Percentiles rank a stretch among this genome's conserved stretches.
Evolutionary conservation across 768 basidiomycete species (phyloP).

Genomic region (Rhodosporidiobolus odoratus): DNA sequence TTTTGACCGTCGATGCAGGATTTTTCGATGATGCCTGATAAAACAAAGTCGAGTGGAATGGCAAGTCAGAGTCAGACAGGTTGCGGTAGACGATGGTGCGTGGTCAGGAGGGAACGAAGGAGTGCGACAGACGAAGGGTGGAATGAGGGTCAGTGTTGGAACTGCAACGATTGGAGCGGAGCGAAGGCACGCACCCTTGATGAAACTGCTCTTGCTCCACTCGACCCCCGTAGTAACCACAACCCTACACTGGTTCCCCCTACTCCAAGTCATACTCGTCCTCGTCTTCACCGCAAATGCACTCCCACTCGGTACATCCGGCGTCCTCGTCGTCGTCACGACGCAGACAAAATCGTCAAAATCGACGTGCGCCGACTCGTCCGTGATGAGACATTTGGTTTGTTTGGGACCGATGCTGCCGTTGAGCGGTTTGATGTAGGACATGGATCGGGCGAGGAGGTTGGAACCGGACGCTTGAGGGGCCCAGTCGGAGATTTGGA

Average conservation of each 20-base stretch:
- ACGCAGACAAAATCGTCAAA: conserved; percentile 76
- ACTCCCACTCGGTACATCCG: conserved; percentile 89
- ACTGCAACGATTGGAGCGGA: neutral
- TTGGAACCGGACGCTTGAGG: conserved; percentile 61
- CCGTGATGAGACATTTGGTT: conserved; percentile 89
- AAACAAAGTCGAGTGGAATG: too few species aligned
- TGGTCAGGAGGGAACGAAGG: too few species aligned
- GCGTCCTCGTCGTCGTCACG: conserved; percentile 82
- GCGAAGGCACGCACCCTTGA: conserved; percentile 62
- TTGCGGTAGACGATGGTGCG: too few species aligned
- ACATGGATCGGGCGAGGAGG: conserved; percentile 78
- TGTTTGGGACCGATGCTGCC: conserved; percentile 86
- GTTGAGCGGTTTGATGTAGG: conserved; percentile 88
- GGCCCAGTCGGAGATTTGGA: conserved; percentile 93
- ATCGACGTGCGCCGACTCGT: conserved; percentile 73
- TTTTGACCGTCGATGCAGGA: conserved; percentile 89
- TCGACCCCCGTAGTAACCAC: conserved; percentile 86
- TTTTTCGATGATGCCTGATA: conserved; percentile 83
- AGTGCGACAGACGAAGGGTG: neutral
- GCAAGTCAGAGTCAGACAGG: conserved; percentile 10
- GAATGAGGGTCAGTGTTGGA: neutral
- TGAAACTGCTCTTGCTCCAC: conserved; percentile 94
- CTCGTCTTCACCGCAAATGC: conserved; percentile 90
- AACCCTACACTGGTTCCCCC: conserved; percentile 66
- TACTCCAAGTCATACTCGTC: conserved; percentile 93